A percentile compares a stretch with the other conserved stretches of the same genome.
These are phyloP conservation scores for Pythium aristosporum DNA, from an alignment of 352 stramenopile genomes.

Conservation along the genomic window DNA sequence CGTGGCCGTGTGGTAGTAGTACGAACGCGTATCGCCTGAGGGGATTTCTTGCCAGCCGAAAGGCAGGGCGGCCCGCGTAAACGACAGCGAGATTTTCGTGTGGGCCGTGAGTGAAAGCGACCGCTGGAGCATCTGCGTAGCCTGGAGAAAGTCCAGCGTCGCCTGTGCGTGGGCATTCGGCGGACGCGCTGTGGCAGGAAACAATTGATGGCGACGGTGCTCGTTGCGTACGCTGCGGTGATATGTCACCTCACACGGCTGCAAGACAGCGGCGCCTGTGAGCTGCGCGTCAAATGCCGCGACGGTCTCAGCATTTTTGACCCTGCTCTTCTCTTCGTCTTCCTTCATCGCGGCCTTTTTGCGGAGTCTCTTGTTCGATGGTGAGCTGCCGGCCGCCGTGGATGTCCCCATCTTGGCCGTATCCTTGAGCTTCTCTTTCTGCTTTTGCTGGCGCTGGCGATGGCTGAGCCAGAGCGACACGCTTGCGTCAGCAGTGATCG, in stretches of 20 bases:
- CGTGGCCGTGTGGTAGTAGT: slow-evolving; percentile 52
- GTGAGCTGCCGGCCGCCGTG: not conserved
- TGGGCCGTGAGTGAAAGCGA: slow-evolving; percentile 23
- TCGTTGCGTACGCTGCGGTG: slow-evolving; percentile 51
- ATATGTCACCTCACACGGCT: slow-evolving; percentile 37
- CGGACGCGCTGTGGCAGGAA: slow-evolving; percentile 48
- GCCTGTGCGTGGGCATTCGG: slow-evolving; percentile 50
- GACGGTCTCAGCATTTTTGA: slow-evolving; percentile 8
- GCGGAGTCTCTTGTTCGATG: not conserved
- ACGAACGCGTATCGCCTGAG: slow-evolving; percentile 19
- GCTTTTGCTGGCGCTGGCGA: slow-evolving; percentile 7
- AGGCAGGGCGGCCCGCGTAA: slow-evolving; percentile 52
- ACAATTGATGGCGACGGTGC: slow-evolving; percentile 48
- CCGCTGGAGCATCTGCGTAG: slow-evolving; percentile 31
- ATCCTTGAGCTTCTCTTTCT: slow-evolving; percentile 6
- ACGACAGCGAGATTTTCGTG: slow-evolving; percentile 32
- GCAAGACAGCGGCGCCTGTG: slow-evolving; percentile 18
- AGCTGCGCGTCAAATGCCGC: slow-evolving; percentile 9
- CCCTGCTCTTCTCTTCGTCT: slow-evolving; percentile 16
- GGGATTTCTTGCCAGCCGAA: slow-evolving; percentile 58
- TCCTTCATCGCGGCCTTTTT: slow-evolving; percentile 22
- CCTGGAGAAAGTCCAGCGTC: slow-evolving; percentile 45
- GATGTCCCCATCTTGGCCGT: not conserved
- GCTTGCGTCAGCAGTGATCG: slow-evolving; percentile 14
- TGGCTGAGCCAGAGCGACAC: slow-evolving; percentile 32